Conservation (phyloP, 805 yeast species). For the Metschnikowia lunata region DNA sequence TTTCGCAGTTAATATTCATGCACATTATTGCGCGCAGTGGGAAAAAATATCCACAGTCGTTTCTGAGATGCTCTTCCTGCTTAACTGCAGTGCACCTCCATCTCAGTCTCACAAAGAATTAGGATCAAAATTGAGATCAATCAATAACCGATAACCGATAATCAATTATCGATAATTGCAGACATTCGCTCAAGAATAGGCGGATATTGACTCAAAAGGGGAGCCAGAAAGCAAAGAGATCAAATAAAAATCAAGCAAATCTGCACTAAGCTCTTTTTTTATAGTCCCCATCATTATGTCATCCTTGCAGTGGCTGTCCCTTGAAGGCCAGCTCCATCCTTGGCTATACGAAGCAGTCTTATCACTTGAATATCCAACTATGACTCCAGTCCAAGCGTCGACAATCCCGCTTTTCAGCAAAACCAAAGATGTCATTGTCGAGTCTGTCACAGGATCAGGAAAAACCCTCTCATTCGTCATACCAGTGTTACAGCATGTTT, state of each 20-base stretch:
- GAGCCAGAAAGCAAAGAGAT: too few species aligned
- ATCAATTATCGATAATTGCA: too few species aligned
- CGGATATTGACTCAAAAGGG: too few species aligned
- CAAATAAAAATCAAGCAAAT: too few species aligned
- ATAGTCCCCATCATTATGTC: neutral
- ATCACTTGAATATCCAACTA: slow-evolving; percentile 68
- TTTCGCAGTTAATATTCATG: neutral
- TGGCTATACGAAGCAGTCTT: slow-evolving; percentile 70
- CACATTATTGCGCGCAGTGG: neutral
- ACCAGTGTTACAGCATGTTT: slow-evolving; percentile 71
- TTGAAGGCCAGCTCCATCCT: slow-evolving; percentile 51
- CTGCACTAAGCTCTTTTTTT: too few species aligned
- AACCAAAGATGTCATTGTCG: slow-evolving; percentile 93
- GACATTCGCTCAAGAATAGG: too few species aligned
- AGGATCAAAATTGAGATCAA: too few species aligned
- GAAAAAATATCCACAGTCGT: neutral
- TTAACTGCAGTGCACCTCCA: too few species aligned
- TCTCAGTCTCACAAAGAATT: too few species aligned
- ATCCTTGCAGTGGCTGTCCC: slow-evolving; percentile 58
- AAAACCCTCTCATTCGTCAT: slow-evolving; percentile 87
- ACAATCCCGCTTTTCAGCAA: slow-evolving; percentile 79
- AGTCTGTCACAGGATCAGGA: slow-evolving; percentile 98
- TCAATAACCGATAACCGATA: too few species aligned
- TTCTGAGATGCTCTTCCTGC: too few species aligned
- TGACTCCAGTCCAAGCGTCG: slow-evolving; percentile 98